These are phyloP conservation scores for Cutaneotrichosporon spelunceum DNA, from an alignment of 1,284 basidiomycete genomes.

Conservation along the genomic window DNA sequence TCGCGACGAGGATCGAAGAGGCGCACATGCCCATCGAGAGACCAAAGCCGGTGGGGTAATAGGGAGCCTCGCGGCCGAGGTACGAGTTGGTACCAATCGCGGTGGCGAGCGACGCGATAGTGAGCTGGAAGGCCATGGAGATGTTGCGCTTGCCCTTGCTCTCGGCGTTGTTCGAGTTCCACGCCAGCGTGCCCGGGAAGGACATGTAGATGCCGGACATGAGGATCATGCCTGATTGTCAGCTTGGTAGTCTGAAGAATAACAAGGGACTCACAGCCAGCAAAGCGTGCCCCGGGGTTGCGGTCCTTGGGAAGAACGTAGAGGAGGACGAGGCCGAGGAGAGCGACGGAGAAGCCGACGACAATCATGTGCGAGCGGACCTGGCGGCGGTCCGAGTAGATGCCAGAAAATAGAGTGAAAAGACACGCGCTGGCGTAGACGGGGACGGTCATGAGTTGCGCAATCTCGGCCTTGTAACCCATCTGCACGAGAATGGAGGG, in stretches of 20 bases:
- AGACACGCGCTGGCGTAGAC: constrained; percentile 24
- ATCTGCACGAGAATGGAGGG: constrained; percentile 29
- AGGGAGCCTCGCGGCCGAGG: constrained; percentile 16
- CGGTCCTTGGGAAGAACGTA: constrained; percentile 27
- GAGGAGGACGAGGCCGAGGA: constrained; percentile 28
- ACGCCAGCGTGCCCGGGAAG: constrained; percentile 22
- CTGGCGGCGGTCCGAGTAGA: constrained; percentile 23
- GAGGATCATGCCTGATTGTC: constrained; percentile 8
- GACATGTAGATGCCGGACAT: constrained; percentile 19
- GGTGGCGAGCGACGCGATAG: constrained; percentile 21
- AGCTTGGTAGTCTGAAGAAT: neutral
- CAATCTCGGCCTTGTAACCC: constrained; percentile 30
- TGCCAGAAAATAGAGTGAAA: constrained; percentile 15
- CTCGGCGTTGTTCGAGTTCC: constrained; percentile 27
- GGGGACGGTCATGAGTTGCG: constrained; percentile 33
- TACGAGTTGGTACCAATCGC: constrained; percentile 29
- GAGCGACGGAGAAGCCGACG: constrained; percentile 25
- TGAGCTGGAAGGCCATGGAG: constrained; percentile 24
- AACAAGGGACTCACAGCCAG: constrained; percentile 17
- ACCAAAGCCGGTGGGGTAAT: constrained; percentile 23
- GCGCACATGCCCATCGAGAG: constrained; percentile 22
- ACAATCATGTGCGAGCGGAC: constrained; percentile 24
- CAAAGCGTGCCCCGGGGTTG: constrained; percentile 24
- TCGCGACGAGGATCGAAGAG: constrained; percentile 14
- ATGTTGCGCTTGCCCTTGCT: constrained; percentile 26